Evolutionary conservation across 208 protist species (phyloP).

Genomic region (Leishmania gerbilli): DNA sequence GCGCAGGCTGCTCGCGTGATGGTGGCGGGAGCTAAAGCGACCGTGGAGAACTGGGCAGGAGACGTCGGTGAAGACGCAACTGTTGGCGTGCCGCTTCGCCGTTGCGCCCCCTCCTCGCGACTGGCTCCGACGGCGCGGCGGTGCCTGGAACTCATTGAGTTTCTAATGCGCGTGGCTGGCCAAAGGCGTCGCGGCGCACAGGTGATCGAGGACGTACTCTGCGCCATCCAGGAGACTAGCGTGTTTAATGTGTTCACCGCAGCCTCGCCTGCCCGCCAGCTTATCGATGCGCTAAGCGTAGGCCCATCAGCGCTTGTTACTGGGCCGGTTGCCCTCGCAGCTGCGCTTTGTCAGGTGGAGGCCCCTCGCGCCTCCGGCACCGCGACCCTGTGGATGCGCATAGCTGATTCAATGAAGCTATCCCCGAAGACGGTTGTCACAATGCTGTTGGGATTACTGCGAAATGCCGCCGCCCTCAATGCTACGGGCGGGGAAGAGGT

Average conservation of each 20-base stretch:
- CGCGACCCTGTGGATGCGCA: conserved; percentile 1
- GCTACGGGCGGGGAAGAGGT: not conserved
- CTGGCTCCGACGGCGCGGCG: not conserved
- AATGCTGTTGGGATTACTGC: conserved; percentile 8
- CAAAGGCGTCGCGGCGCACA: not conserved
- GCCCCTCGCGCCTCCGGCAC: not conserved
- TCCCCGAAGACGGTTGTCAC: not conserved
- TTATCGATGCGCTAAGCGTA: not conserved
- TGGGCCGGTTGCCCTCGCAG: conserved; percentile 1
- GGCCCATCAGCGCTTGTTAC: not conserved
- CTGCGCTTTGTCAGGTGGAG: conserved; percentile 7
- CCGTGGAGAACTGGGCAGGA: not conserved
- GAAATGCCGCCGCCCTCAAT: not conserved
- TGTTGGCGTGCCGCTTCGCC: not conserved
- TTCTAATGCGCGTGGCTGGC: not conserved
- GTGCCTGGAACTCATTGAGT: not conserved
- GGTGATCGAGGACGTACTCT: conserved; percentile 7
- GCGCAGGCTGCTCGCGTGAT: conserved; percentile 5
- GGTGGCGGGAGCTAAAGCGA: not conserved
- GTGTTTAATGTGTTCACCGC: conserved; percentile 2
- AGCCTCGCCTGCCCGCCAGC: not conserved
- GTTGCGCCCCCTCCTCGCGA: not conserved
- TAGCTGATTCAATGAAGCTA: conserved; percentile 7
- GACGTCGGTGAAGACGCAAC: not conserved
- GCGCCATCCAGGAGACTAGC: not conserved